Conservation (phyloP, 768 basidiomycete genomes). For the Paxillus ammoniavirescens region DNA sequence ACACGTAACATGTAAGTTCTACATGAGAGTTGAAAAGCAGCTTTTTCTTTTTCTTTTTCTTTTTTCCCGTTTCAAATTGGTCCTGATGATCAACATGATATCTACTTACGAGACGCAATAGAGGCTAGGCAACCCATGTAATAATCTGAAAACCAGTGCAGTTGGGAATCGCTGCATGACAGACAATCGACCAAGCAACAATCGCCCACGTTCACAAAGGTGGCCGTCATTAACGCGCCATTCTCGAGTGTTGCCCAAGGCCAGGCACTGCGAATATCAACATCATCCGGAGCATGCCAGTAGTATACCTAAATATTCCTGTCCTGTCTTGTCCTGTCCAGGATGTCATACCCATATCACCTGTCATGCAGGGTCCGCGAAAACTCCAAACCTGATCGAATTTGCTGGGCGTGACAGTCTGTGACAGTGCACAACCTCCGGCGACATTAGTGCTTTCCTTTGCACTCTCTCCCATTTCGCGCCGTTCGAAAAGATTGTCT, state of each 20-base stretch:
- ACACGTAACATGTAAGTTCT: not conserved
- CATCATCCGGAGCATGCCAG: not conserved
- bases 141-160: not conserved
- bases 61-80: not conserved
- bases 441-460: not conserved
- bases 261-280: conserved; percentile 1
- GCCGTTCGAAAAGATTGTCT: not conserved
- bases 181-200: not conserved
- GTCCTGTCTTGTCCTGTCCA: too few species aligned
- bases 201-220: conserved; percentile 6
- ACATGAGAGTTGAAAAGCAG: not conserved
- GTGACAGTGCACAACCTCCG: not conserved
- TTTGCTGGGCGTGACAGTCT: not conserved
- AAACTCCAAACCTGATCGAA: not conserved
- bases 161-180: not conserved
- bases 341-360: conserved; percentile 1
- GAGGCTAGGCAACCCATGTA: not conserved
- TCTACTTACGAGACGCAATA: not conserved
- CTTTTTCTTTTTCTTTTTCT: not conserved
- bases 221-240: conserved; percentile 11
- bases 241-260: not conserved
- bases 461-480: not conserved
- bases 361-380: not conserved
- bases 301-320: too few species aligned
- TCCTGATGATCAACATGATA: not conserved